These are phyloP conservation scores for Alternaria viburni DNA, from an alignment of 2,329 filamentous ascomycete species.

Conservation along the genomic window DNA sequence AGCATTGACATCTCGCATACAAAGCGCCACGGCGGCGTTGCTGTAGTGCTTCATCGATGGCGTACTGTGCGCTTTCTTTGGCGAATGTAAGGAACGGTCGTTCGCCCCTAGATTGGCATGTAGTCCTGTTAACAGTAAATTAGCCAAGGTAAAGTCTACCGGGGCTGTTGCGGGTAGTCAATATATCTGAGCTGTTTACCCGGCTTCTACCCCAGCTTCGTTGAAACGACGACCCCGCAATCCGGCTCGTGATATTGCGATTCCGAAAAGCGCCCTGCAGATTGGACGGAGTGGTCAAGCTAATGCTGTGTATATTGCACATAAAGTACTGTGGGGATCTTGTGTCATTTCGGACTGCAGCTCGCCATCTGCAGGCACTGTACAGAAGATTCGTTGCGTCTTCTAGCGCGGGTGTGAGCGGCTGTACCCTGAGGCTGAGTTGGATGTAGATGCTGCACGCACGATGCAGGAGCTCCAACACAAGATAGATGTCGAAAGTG, in stretches of 20 bases:
- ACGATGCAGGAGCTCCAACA: background rate
- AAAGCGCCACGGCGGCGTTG: background rate
- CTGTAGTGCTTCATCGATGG: background rate
- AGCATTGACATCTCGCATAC: slow-evolving; percentile 9
- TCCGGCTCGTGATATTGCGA: slow-evolving; percentile 1
- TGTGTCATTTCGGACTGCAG: slow-evolving; percentile 11
- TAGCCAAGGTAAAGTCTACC: slow-evolving; percentile 20
- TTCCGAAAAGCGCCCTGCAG: background rate
- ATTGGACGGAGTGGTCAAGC: slow-evolving; percentile 10
- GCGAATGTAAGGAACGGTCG: slow-evolving; percentile 11
- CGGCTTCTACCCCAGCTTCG: slow-evolving; percentile 14
- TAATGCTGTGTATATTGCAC: slow-evolving; percentile 15
- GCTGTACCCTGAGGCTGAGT: slow-evolving; percentile 20
- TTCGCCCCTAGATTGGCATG: slow-evolving; percentile 8
- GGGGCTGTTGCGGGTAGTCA: slow-evolving; percentile 3
- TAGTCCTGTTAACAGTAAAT: slow-evolving; percentile 15
- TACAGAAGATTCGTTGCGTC: slow-evolving; percentile 20
- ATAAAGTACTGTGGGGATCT: slow-evolving; percentile 5
- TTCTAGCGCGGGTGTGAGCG: slow-evolving; percentile 19
- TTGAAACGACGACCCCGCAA: slow-evolving; percentile 5
- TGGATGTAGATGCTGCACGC: background rate
- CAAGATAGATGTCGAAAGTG: background rate
- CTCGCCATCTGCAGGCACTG: slow-evolving; percentile 12
- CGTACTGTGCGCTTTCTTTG: background rate
- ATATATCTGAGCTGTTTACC: slow-evolving; percentile 24